Evolutionary conservation across 1,139 yeast species (phyloP).

Genomic region (Taphrina sp.): DNA sequence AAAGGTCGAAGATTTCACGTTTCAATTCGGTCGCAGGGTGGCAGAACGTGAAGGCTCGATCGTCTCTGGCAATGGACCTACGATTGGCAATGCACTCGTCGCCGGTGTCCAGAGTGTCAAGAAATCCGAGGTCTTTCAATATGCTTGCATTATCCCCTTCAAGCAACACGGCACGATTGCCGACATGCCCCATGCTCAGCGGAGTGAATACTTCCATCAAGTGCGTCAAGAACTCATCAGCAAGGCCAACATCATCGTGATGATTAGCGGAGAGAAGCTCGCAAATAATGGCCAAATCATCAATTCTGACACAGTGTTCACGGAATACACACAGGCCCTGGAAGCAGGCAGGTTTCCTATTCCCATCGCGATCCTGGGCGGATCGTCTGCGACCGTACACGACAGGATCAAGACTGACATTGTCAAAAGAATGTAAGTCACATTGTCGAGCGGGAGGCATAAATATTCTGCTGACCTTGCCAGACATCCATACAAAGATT

Average conservation of each 20-base stretch:
- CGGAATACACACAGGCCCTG: constrained; percentile 10
- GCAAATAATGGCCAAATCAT: constrained; percentile 10
- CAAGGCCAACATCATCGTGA: constrained; percentile 22
- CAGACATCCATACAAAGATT: constrained; percentile 15
- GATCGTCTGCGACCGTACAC: constrained; percentile 8
- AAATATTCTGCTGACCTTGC: neutral
- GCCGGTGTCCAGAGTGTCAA: constrained; percentile 13
- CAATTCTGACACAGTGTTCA: constrained; percentile 23
- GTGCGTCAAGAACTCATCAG: constrained; percentile 25
- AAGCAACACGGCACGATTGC: constrained; percentile 30
- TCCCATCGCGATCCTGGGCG: constrained; percentile 24
- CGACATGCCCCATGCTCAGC: constrained; percentile 26
- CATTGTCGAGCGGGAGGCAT: neutral
- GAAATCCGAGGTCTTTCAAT: constrained; percentile 17
- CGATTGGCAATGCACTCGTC: constrained; percentile 30
- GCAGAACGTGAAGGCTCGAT: constrained; percentile 18
- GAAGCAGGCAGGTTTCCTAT: constrained; percentile 18
- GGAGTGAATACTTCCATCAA: constrained; percentile 16
- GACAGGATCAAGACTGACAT: constrained; percentile 10
- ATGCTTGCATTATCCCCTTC: constrained; percentile 18
- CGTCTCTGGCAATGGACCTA: constrained; percentile 26
- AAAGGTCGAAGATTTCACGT: constrained; percentile 12
- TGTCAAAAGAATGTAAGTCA: constrained; percentile 1
- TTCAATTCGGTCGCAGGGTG: neutral
- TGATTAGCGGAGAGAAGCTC: constrained; percentile 24